Evolutionary conservation across 805 yeast species (phyloP).

Genomic region (Teunomyces gatunensis): DNA sequence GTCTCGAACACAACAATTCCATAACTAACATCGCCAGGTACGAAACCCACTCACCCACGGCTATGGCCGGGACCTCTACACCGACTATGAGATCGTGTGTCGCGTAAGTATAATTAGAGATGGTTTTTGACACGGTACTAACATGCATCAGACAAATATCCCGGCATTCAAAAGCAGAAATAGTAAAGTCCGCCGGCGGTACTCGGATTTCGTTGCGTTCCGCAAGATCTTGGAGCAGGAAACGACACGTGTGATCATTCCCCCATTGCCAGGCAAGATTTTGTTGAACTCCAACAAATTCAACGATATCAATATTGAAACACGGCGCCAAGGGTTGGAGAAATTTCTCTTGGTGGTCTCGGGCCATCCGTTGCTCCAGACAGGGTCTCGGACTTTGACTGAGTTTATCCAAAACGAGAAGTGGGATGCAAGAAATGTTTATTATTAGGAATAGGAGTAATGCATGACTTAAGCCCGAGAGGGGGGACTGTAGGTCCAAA

Average conservation of each 20-base stretch:
- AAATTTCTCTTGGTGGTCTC: constrained; percentile 75
- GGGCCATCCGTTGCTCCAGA: constrained; percentile 90
- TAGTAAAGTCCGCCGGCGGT: constrained; percentile 77
- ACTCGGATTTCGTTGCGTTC: constrained; percentile 85
- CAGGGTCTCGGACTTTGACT: constrained; percentile 72
- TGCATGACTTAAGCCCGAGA: not conserved
- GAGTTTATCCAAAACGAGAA: constrained; percentile 85
- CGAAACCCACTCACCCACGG: constrained; percentile 77
- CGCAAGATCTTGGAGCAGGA: constrained; percentile 73
- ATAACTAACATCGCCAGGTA: constrained; percentile 17
- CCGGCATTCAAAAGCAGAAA: constrained; percentile 73
- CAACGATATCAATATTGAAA: constrained; percentile 78
- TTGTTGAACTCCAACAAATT: constrained; percentile 64
- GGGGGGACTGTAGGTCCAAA: not conserved
- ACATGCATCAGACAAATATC: constrained; percentile 61
- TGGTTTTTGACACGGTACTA: constrained; percentile 9
- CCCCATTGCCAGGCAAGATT: constrained; percentile 89
- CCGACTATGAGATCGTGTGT: constrained; percentile 90
- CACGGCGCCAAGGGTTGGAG: constrained; percentile 79
- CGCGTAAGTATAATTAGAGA: constrained; percentile 34
- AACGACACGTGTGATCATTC: constrained; percentile 75
- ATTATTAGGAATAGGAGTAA: constrained; percentile 11
- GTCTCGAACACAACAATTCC: not conserved
- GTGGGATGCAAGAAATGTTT: constrained; percentile 49
- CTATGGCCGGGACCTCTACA: constrained; percentile 63